phyloP scores from a whole-genome alignment of 2,329 filamentous ascomycete species.

The Arthrobotrys sphaeroides region DNA sequence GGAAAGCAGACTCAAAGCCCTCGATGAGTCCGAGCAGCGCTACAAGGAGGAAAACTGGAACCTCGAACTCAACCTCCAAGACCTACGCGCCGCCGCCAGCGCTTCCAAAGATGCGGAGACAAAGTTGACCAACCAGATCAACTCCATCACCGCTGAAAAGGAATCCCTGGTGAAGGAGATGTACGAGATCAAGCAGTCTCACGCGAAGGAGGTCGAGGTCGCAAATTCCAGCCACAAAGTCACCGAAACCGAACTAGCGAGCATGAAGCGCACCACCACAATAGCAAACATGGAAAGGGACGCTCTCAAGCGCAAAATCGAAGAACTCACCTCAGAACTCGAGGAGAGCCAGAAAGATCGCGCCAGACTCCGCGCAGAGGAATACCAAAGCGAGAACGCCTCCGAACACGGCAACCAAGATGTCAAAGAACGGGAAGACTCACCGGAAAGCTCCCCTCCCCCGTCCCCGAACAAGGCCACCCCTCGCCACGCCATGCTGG shows the following conservation, averaged over 20 bases:
- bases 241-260: constrained; percentile 81
- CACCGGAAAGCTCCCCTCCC: constrained; percentile 89
- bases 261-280: constrained; percentile 80
- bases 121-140: constrained; percentile 78
- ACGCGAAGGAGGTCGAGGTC: constrained; percentile 81
- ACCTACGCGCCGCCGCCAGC: constrained; percentile 76
- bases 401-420: constrained; percentile 72
- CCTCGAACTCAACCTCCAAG: constrained; percentile 89
- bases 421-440: constrained; percentile 69
- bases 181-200: constrained; percentile 83
- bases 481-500: constrained; percentile 87
- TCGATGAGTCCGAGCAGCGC: constrained; percentile 93
- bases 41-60: constrained; percentile 99
- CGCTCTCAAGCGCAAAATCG: constrained; percentile 82
- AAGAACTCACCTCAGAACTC: constrained; percentile 73
- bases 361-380: constrained; percentile 73
- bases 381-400: constrained; percentile 70
- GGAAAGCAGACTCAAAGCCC: constrained; percentile 78
- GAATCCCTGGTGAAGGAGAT: constrained; percentile 81
- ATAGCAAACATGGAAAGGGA: constrained; percentile 80
- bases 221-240: constrained; percentile 75
- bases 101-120: constrained; percentile 84
- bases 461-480: constrained; percentile 90
- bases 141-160: constrained; percentile 77
- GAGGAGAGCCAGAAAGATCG: constrained; percentile 57